Evolutionary conservation across 768 basidiomycete genomes (phyloP).

Genomic region (Podaxis sp.): DNA sequence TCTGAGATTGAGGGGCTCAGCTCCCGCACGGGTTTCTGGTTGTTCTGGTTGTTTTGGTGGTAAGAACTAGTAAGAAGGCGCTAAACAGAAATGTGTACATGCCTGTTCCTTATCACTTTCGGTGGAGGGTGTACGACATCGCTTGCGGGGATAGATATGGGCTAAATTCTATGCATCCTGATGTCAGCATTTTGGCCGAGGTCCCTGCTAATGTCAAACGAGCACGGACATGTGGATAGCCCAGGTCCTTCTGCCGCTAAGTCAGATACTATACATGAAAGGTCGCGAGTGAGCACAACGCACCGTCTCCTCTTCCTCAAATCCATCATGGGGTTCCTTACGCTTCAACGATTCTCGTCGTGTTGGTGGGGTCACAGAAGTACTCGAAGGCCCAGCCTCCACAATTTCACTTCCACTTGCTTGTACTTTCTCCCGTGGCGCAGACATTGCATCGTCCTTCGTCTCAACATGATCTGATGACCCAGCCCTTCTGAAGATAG

Average conservation of each 20-base stretch:
- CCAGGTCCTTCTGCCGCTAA: constrained; percentile 29
- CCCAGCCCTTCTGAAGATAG: neutral
- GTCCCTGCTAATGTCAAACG: neutral
- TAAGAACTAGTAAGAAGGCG: neutral
- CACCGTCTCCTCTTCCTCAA: constrained; percentile 31
- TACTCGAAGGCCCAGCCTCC: neutral
- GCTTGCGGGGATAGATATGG: constrained; percentile 45
- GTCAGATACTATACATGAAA: neutral
- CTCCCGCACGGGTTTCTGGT: neutral
- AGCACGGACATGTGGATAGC: constrained; percentile 44
- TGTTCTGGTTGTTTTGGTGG: neutral
- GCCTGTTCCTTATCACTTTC: constrained; percentile 19
- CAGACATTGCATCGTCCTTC: constrained; percentile 23
- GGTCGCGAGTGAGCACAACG: constrained; percentile 13
- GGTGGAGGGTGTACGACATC: constrained; percentile 33
- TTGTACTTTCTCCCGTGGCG: constrained; percentile 14
- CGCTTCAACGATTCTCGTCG: constrained; percentile 30
- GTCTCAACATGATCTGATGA: neutral
- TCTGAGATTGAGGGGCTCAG: neutral
- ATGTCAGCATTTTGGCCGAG: neutral
- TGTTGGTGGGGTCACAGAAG: constrained; percentile 1
- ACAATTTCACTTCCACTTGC: neutral
- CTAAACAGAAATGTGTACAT: neutral
- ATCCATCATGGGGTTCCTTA: constrained; percentile 35
- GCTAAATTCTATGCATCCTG: constrained; percentile 38